Evolutionary conservation across 768 basidiomycete genomes (phyloP), one percentile per base, ranked within the genome.

Genomic region (Rhodotorula taiwanensis): DNA sequence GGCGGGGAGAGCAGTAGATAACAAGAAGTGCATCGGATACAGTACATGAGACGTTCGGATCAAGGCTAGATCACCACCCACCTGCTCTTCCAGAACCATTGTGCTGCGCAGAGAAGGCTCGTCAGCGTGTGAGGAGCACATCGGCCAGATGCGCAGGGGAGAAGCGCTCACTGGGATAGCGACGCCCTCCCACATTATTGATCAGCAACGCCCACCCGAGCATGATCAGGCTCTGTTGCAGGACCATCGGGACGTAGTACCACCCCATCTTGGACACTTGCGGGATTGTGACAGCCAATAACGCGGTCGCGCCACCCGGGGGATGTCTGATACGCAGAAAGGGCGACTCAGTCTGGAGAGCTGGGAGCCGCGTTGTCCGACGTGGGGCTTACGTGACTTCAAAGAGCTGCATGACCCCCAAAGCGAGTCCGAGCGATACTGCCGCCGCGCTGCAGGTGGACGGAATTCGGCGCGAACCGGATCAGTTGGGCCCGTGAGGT

Each of bases 351-450:
- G n/a, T n/a, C n/a, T n/a, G n/a, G n/a, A n/a, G n/a, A n/a, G n/a
- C n/a, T n/a, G n/a, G n/a, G n/a, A n/a, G n/a, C n/a, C n/a, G n/a
- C n/a, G n/a, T n/a, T n/a, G n/a, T n/a, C n/a, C n/a, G n/a, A n/a
- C n/a, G n/a, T n/a, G n/a, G n/a, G 14, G 36, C 49, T 21, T 25
- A 56, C 51, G 63, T 64, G 18, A 64, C 39, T 18, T 64, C 63
- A 31, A 64, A 36, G 30, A 64, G 53, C 33, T 64, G 63, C 63
- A 64, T 64, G 25, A 55, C 44, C 20, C 52, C 42, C 47, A 64
- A 53, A 1, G 57, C n/a, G 18, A 58, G 58, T 2, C 57, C 28
- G 45, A 64, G 57, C 4, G 63, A 54, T 31, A 44, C 13, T 0
- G 52, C 21, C 2, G 62, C 56, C 16, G 62, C 62, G 0, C 56